A percentile compares a stretch with the other conserved stretches of the same genome.
phyloP scores from a whole-genome alignment of 306 rosid genomes.

The Pterocarpus santalinus region DNA sequence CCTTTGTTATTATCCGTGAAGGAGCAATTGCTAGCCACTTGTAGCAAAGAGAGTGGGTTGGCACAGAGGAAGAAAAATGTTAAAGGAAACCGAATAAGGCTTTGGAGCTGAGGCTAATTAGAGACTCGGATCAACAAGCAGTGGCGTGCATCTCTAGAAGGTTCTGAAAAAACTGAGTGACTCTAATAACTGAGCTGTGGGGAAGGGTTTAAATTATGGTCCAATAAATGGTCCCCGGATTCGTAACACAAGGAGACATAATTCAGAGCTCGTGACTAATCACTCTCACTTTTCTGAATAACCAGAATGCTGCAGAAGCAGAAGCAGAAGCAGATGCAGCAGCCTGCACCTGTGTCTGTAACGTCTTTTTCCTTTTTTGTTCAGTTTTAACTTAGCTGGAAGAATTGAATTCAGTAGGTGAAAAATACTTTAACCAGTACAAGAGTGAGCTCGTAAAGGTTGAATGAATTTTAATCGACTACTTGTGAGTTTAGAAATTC shows the following conservation, averaged over 20 bases:
- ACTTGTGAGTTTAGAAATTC: neutral
- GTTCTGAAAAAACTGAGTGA: slow-evolving; percentile 37
- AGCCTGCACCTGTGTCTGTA: slow-evolving; percentile 23
- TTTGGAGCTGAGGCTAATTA: slow-evolving; percentile 23
- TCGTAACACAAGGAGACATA: slow-evolving; percentile 47
- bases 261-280: slow-evolving; percentile 51
- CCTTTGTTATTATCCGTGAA: slow-evolving; percentile 23
- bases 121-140: slow-evolving; percentile 43
- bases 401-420: neutral
- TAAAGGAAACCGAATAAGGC: slow-evolving; percentile 28
- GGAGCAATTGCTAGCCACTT: neutral
- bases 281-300: slow-evolving; percentile 54
- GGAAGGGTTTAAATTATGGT: slow-evolving; percentile 11
- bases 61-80: slow-evolving; percentile 31
- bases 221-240: slow-evolving; percentile 69
- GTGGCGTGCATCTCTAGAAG: slow-evolving; percentile 53
- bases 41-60: neutral
- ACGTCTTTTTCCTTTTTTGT: neutral
- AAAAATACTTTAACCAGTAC: neutral
- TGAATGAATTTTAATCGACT: neutral
- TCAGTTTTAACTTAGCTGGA: neutral
- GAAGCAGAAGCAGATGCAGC: slow-evolving; percentile 30
- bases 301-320: slow-evolving; percentile 33
- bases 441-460: slow-evolving; percentile 1
- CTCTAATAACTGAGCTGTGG: neutral